Evolutionary conservation across 441 rosid species (phyloP), one percentile per base, ranked within the genome.

Genomic region (Flueggea neowawraea): DNA sequence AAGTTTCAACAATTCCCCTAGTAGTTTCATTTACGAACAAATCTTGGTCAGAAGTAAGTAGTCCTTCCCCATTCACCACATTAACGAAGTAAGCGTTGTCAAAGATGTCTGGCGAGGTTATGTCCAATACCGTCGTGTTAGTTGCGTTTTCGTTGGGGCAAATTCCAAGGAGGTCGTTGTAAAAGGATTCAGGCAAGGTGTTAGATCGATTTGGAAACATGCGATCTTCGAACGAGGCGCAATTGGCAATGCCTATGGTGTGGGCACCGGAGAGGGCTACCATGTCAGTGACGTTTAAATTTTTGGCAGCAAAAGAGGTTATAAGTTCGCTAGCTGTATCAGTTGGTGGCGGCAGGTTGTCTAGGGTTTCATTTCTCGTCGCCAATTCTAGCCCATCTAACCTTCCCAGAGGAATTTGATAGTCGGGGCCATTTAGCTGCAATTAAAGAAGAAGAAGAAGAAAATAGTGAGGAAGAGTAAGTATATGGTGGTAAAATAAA

Each of bases 11-110:
- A 2, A 87, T 81, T 12, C 55, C 69, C 78, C 77, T 81, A 1
- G 97, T 90, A 64, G 83, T 72, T 22, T 50, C 54, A 52, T 90
- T 77, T 8, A 69, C 64, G 75, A 81, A 90, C 66, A 93, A 52
- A 41, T 85, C 96, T 50, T 90, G 98, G 78, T 90, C 98, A 0
- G 97, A 93, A 0, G 91, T 85, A 65, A 93, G 86, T 31, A 90
- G 59, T 1, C 96, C 98, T 55, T 84, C 82, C 13, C 96, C 84
- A 70, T 89, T 86, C 89, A 81, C 78, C 60, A 94, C 79, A 60
- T 87, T 77, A 0, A 85, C 87, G 36, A 68, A 90, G 72, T 94
- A 94, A 75, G 84, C 83, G 70, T 90, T 94, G 69, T 90, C 98
- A 47, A 94, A 90, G 22, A 41, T 67, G 65, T 84, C 65, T 3